Evolutionary conservation across 2,329 filamentous ascomycete genomes (phyloP), one percentile per base, ranked within the genome.

Genomic region (Aspergillus caelatus): DNA sequence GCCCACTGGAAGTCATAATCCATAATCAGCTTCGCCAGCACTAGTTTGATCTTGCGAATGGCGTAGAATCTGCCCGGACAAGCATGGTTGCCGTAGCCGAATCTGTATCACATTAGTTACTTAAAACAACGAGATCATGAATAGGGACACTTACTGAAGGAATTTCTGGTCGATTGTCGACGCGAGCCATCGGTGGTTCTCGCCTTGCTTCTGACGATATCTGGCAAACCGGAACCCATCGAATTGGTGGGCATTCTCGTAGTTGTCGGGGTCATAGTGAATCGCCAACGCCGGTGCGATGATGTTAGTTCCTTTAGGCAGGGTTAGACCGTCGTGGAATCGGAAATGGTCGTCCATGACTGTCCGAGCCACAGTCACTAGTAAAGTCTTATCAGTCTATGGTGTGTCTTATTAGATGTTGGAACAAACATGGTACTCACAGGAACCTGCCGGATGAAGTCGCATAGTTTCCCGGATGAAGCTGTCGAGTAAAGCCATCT

Each of bases 1-100:
- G 30, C 32, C 54, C 54, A 57, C 32, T 41, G 21, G 54, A 57
- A 57, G n/a, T 57, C 54, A 57, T 43, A 57, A 28, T 57, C 36
- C 32, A 41, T 57, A 16, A 57, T n/a, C 54, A 57, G 54, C 32
- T 41, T 57, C 10, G 19, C 54, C 30, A 57, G 32, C 4, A 57
- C 32, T 32, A 57, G 32, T 41, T 57, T 57, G 32, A 26, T 41
- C 34, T 57, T 57, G 11, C 54, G 54, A 41, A 57, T 41, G 21
- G 32, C 54, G 39, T 57, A 57, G 54, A 57, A 57, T n/a, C 54
- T 32, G 4, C 54, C 54, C 21, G 54, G 54, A 28, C 54, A 57
- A 11, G 54, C 54, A 39, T 57, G 54, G 32, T 41, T 39, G 11
- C 54, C 54, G 7, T 57, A 57, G 54, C 54, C 54, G 54, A 41